phyloP scores from a whole-genome alignment of 2,329 filamentous ascomycete species.

The Fusarium sp. region DNA sequence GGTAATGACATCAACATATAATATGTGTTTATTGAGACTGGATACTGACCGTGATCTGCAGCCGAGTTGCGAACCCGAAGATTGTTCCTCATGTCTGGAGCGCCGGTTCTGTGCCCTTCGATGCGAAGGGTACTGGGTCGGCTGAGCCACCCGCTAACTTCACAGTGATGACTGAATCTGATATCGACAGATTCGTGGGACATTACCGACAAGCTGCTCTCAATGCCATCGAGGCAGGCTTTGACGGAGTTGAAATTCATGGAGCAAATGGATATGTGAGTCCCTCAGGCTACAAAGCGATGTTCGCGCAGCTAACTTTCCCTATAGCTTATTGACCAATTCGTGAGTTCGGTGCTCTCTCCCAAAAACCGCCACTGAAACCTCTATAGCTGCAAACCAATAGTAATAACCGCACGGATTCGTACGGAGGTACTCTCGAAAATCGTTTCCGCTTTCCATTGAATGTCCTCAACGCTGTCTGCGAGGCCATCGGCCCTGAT shows the following conservation, averaged over 20 bases:
- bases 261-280: constrained; percentile 67
- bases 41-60: constrained; percentile 3
- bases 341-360: constrained; percentile 48
- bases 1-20: constrained; percentile 63
- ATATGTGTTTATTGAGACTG: constrained; percentile 19
- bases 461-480: constrained; percentile 58
- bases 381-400: constrained; percentile 48
- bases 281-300: background rate
- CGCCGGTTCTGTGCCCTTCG: constrained; percentile 26
- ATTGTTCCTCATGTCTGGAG: constrained; percentile 31
- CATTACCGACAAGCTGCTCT: constrained; percentile 65
- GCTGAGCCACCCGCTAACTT: constrained; percentile 24
- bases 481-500: constrained; percentile 59
- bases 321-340: constrained; percentile 60
- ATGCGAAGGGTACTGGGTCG: constrained; percentile 2
- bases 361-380: background rate
- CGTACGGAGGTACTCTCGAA: constrained; percentile 63
- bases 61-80: constrained; percentile 34
- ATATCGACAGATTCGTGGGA: constrained; percentile 70
- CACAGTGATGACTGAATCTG: constrained; percentile 68
- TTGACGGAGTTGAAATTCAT: constrained; percentile 74
- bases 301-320: background rate
- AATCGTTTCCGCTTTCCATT: constrained; percentile 61
- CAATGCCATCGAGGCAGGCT: constrained; percentile 69
- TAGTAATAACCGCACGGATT: constrained; percentile 61